Percentiles rank a stretch among this genome's conserved stretches.
phyloP scores from a whole-genome alignment of 805 yeast genomes.

The Candida tammaniensis region DNA sequence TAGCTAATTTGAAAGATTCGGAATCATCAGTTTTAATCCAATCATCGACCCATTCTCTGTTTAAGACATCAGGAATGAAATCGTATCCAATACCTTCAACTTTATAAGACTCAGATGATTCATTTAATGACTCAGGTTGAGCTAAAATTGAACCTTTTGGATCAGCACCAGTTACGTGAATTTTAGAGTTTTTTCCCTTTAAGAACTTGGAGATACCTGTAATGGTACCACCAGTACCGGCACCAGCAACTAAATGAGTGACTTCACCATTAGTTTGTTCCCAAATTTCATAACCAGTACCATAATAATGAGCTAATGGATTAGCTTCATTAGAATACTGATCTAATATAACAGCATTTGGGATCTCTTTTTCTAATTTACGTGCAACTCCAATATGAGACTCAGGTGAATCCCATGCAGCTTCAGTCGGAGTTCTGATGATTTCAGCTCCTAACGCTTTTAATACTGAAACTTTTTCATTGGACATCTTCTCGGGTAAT shows the following conservation, averaged over 20 bases:
- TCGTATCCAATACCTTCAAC: slow-evolving; percentile 94
- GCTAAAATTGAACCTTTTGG: slow-evolving; percentile 87
- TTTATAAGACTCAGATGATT: slow-evolving; percentile 56
- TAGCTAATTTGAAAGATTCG: slow-evolving; percentile 74
- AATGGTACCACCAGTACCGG: slow-evolving; percentile 96
- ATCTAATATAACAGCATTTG: slow-evolving; percentile 79
- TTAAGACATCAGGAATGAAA: slow-evolving; percentile 77
- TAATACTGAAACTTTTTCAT: slow-evolving; percentile 83
- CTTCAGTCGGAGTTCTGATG: slow-evolving; percentile 87
- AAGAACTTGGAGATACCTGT: slow-evolving; percentile 84
- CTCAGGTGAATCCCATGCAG: slow-evolving; percentile 91
- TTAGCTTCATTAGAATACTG: slow-evolving; percentile 77
- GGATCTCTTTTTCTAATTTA: slow-evolving; percentile 76
- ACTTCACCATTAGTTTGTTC: slow-evolving; percentile 71
- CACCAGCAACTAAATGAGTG: slow-evolving; percentile 81
- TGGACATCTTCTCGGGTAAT: slow-evolving; percentile 88
- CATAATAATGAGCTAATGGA: slow-evolving; percentile 80
- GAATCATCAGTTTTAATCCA: slow-evolving; percentile 88
- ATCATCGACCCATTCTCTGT: slow-evolving; percentile 61
- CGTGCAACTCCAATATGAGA: slow-evolving; percentile 87
- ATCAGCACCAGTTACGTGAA: slow-evolving; percentile 75
- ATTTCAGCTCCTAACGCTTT: slow-evolving; percentile 90
- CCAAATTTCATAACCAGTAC: slow-evolving; percentile 85
- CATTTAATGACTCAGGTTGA: slow-evolving; percentile 68
- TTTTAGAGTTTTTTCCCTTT: slow-evolving; percentile 63